A percentile compares a stretch with the other conserved stretches of the same genome.
Evolutionary conservation across 257 asterid genomes (phyloP).

Genomic region (Galeopsis tetrahit): DNA sequence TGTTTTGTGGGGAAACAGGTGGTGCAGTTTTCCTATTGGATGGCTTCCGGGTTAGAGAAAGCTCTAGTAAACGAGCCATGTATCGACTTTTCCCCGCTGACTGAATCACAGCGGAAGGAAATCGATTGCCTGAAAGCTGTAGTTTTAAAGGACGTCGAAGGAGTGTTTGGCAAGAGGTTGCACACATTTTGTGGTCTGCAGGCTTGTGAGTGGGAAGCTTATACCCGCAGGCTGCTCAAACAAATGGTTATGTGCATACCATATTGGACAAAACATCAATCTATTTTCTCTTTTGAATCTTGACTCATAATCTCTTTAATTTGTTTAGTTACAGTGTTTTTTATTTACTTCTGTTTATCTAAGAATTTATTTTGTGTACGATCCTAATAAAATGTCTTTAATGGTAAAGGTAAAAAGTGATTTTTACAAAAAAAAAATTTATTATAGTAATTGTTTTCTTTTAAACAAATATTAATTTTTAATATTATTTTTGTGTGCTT

Average conservation of each 20-base stretch:
- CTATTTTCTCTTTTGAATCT: slow-evolving; percentile 46
- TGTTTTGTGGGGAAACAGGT: slow-evolving; percentile 44
- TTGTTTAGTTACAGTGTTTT: background rate
- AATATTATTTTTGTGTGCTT: no score
- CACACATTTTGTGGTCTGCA: slow-evolving; percentile 45
- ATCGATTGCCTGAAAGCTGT: slow-evolving; percentile 39
- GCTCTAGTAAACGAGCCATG: slow-evolving; percentile 34
- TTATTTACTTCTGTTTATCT: background rate
- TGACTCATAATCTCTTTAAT: slow-evolving; percentile 14
- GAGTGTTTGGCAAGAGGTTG: slow-evolving; percentile 18
- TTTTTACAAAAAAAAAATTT: no score
- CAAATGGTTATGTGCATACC: slow-evolving; percentile 56
- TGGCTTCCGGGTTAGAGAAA: slow-evolving; percentile 32
- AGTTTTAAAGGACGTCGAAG: slow-evolving; percentile 51
- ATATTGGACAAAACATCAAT: slow-evolving; percentile 60
- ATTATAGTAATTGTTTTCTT: no score
- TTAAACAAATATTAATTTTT: no score
- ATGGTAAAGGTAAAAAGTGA: background rate
- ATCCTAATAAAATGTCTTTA: background rate
- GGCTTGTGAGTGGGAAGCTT: slow-evolving; percentile 70
- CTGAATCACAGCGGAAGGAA: slow-evolving; percentile 42
- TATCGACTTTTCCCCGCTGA: slow-evolving; percentile 33
- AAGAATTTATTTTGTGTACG: background rate
- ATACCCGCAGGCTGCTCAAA: slow-evolving; percentile 48
- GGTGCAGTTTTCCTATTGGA: slow-evolving; percentile 71